Percentiles rank a stretch among this genome's conserved stretches.
phyloP scores from a whole-genome alignment of 345 rosid species.

The Pugionium cornutum region DNA sequence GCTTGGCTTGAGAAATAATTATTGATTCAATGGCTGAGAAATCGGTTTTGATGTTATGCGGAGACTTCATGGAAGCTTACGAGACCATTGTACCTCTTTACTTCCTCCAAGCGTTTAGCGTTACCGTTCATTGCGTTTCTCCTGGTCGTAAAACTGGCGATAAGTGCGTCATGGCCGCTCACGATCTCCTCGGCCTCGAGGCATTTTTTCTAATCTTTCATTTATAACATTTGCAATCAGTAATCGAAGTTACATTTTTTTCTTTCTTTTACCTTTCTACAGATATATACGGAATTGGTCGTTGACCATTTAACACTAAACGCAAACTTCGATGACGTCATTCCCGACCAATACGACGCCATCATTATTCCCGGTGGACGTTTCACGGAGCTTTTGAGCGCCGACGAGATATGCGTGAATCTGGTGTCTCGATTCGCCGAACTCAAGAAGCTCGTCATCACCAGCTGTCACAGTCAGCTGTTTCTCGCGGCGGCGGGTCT shows the following conservation, averaged over 20 bases:
- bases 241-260: neutral
- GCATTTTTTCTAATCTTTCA: conserved; percentile 34
- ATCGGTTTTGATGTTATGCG: conserved; percentile 51
- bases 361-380: conserved; percentile 55
- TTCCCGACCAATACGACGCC: conserved; percentile 45
- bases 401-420: conserved; percentile 43
- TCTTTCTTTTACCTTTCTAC: neutral
- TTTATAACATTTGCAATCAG: neutral
- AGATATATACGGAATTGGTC: conserved; percentile 50
- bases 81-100: conserved; percentile 49
- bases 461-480: conserved; percentile 58
- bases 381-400: conserved; percentile 47
- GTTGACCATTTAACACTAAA: conserved; percentile 51
- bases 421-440: conserved; percentile 43
- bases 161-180: conserved; percentile 51
- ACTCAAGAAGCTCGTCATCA: conserved; percentile 46
- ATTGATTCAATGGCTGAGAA: conserved; percentile 46
- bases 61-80: conserved; percentile 63
- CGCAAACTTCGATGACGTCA: conserved; percentile 45
- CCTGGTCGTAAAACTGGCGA: conserved; percentile 49
- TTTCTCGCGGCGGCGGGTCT: conserved; percentile 51
- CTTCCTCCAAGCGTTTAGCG: conserved; percentile 52
- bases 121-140: conserved; percentile 51
- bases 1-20: conserved; percentile 11
- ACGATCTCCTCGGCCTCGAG: conserved; percentile 54